Percentiles rank a stretch among this genome's conserved stretches.
These are phyloP conservation scores for Colletotrichum noveboracense DNA, from an alignment of 2,329 filamentous ascomycete genomes.

Conservation along the genomic window DNA sequence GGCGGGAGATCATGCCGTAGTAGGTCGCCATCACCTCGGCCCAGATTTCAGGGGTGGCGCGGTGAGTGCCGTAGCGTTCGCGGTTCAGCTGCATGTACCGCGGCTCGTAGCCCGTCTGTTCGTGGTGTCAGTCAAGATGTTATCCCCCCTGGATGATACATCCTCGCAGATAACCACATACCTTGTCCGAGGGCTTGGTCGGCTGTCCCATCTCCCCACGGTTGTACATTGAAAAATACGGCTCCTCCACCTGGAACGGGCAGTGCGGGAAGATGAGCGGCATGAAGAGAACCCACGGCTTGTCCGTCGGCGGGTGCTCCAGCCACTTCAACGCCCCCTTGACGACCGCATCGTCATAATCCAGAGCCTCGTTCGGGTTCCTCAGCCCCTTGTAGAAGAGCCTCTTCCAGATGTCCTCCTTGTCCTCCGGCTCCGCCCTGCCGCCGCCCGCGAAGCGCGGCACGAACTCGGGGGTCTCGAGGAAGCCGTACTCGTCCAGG, in stretches of 20 bases:
- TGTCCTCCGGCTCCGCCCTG: constrained; percentile 11
- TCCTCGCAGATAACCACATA: background rate
- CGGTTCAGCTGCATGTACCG: constrained; percentile 45
- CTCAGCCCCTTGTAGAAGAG: constrained; percentile 47
- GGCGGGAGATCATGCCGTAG: constrained; percentile 50
- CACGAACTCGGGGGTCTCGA: constrained; percentile 40
- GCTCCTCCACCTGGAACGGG: constrained; percentile 53
- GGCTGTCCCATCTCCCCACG: constrained; percentile 29
- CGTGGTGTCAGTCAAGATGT: background rate
- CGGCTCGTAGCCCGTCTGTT: constrained; percentile 45
- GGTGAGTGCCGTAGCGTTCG: constrained; percentile 39
- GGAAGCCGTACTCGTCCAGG: constrained; percentile 49
- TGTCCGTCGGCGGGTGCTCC: constrained; percentile 42
- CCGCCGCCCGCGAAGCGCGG: constrained; percentile 31
- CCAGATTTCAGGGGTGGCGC: constrained; percentile 47
- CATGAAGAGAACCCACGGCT: constrained; percentile 48
- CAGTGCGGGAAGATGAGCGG: constrained; percentile 49
- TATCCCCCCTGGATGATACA: too few relatives aligned
- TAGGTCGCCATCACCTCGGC: constrained; percentile 49
- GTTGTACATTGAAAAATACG: constrained; percentile 52
- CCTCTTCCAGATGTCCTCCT: constrained; percentile 39
- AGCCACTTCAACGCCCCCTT: constrained; percentile 47
- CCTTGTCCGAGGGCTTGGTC: constrained; percentile 4
- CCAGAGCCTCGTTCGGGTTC: constrained; percentile 38
- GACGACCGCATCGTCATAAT: constrained; percentile 51